These are phyloP conservation scores for Kalmusia sp. DNA, from an alignment of 2,329 filamentous ascomycete genomes.

Conservation along the genomic window DNA sequence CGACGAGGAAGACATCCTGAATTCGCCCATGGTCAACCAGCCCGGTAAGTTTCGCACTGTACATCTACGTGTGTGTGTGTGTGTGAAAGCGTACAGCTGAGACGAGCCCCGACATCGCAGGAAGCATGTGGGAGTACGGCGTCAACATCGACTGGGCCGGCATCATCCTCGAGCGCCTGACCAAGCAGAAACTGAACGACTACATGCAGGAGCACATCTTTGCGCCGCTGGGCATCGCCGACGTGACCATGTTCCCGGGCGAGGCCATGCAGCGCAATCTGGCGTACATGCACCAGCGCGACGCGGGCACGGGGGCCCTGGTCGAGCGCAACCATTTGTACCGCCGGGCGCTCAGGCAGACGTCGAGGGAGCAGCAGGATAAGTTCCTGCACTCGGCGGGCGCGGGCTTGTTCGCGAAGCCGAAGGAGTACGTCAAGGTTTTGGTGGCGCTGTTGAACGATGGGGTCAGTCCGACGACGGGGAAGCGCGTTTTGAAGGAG, in stretches of 20 bases:
- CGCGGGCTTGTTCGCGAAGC: slow-evolving; percentile 65
- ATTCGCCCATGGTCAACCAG: slow-evolving; percentile 65
- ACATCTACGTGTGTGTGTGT: too few relatives aligned
- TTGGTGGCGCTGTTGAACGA: slow-evolving; percentile 69
- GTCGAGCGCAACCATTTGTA: slow-evolving; percentile 59
- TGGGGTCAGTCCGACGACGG: slow-evolving; percentile 65
- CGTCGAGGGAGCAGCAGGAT: slow-evolving; percentile 53
- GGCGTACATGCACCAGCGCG: slow-evolving; percentile 64
- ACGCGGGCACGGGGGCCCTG: slow-evolving; percentile 46
- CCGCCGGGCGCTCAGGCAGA: slow-evolving; percentile 54
- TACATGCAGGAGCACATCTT: slow-evolving; percentile 57
- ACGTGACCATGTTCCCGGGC: slow-evolving; percentile 65
- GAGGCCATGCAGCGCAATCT: slow-evolving; percentile 61
- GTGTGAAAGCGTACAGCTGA: neutral
- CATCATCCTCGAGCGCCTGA: slow-evolving; percentile 54
- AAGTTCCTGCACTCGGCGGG: slow-evolving; percentile 66
- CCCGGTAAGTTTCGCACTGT: slow-evolving; percentile 51
- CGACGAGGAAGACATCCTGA: slow-evolving; percentile 58
- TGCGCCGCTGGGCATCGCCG: slow-evolving; percentile 52
- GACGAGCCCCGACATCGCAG: slow-evolving; percentile 63
- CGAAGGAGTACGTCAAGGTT: slow-evolving; percentile 67
- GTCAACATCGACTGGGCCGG: slow-evolving; percentile 59
- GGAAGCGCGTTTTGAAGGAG: slow-evolving; percentile 60
- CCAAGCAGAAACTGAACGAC: slow-evolving; percentile 51
- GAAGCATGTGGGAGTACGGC: slow-evolving; percentile 66